These are phyloP conservation scores for Epichloe glyceriae DNA, from an alignment of 2,329 filamentous ascomycete species.

Conservation along the genomic window DNA sequence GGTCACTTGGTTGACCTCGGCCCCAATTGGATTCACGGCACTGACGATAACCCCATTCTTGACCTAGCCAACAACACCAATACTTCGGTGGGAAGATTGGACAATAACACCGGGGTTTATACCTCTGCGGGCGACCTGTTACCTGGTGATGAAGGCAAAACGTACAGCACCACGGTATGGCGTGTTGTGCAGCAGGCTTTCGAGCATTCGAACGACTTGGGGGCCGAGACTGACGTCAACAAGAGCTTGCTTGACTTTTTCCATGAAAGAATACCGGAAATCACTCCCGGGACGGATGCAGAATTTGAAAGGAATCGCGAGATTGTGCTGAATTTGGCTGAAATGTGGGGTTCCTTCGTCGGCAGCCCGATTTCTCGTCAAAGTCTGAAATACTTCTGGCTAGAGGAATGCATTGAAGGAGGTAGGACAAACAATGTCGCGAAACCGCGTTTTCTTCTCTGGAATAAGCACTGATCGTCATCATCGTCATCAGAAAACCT, in stretches of 20 bases:
- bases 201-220: conserved; percentile 46
- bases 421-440: conserved; percentile 24
- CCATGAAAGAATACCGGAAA: conserved; percentile 26
- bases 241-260: conserved; percentile 45
- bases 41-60: conserved; percentile 55
- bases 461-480: no score
- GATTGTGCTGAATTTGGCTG: conserved; percentile 38
- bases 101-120: conserved; percentile 41
- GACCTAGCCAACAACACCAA: conserved; percentile 50
- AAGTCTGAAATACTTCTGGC: conserved; percentile 64
- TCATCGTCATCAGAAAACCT: conserved; percentile 35
- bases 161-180: conserved; percentile 47
- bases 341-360: conserved; percentile 60
- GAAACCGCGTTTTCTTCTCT: no score
- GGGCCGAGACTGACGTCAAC: conserved; percentile 30
- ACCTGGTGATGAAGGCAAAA: conserved; percentile 29
- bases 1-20: conserved; percentile 44
- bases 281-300: conserved; percentile 32
- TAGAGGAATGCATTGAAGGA: conserved; percentile 67
- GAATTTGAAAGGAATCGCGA: conserved; percentile 27
- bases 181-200: conserved; percentile 55
- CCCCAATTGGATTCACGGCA: conserved; percentile 74
- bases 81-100: conserved; percentile 35
- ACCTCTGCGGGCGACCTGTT: conserved; percentile 43
- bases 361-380: conserved; percentile 51